Base-by-base conservation (phyloP, 106 monocot species). In the Dendrobium chrysotoxum region DNA sequence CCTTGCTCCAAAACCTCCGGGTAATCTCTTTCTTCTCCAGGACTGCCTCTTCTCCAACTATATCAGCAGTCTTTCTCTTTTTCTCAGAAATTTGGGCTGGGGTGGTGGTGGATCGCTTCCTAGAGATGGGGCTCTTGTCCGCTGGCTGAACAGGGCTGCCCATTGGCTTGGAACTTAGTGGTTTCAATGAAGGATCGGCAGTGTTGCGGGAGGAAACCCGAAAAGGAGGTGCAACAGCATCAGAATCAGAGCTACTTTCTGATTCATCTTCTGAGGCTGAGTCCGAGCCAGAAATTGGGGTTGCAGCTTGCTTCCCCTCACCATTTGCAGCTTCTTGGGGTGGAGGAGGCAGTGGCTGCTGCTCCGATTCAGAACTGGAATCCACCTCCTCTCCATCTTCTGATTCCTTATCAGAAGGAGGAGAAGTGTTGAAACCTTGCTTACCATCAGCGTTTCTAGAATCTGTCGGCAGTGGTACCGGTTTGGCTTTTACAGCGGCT, bases 211-310 rank as follows among this genome's bases (percentile, higher is more conserved):
- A 28, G 76, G 76, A 47, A 21, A 26, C 28, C n/a, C 25, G 76
- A 76, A 5, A 25, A 26, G 75, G 13, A 76, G 38, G 44, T 45
- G 46, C 47, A 76, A 26, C 50, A 9, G 15, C 4, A 1, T 76
- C 47, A 46, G 47, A 76, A 25, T 45, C 44, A 47, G 44, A 76
- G 15, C 44, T 76, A 12, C 5, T 40, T 47, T 50, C 47, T 11
- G 40, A 74, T 5, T 74, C 74, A 74, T 74, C 74, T 40, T 74
- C 74, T 74, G 74, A 40, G 21, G 13, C 41, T 41, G 74, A 20
- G 18, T 21, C 21, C 40, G 9, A 40, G 20, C 74, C 20, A 74
- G 39, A 20, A 42, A 74, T 42, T 40, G 17, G 41, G n/a, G 6
- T 5, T 74, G 41, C 9, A 21, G 41, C 1, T 40, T 74, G 41